A percentile compares a stretch with the other conserved stretches of the same genome.
phyloP scores from a whole-genome alignment of 164 flowering plant genomes.

The Cinnamomum micranthum region DNA sequence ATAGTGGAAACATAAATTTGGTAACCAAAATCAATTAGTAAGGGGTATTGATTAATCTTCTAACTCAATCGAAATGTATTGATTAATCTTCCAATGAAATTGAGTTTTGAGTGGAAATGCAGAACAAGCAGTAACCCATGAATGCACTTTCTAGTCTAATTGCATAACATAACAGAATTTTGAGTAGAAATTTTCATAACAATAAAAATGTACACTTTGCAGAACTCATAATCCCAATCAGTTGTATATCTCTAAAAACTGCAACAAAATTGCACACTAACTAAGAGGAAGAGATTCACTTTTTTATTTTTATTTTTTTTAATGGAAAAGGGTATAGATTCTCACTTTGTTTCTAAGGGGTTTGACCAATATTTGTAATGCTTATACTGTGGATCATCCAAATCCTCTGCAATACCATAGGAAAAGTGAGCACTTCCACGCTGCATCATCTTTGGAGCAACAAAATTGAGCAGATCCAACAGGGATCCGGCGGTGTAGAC shows the following conservation, averaged over 20 bases:
- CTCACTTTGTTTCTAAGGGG: slow-evolving; percentile 87
- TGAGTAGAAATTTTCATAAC: neutral
- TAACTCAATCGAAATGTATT: too few species aligned
- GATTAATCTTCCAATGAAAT: too few species aligned
- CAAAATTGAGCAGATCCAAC: slow-evolving; percentile 61
- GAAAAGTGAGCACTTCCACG: slow-evolving; percentile 83
- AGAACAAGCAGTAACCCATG: too few species aligned
- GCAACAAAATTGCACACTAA: neutral
- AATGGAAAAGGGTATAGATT: neutral
- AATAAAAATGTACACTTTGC: too few species aligned
- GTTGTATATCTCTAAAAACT: neutral
- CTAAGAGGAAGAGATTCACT: neutral
- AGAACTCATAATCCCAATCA: too few species aligned
- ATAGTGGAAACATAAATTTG: neutral
- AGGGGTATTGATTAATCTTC: too few species aligned
- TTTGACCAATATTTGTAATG: slow-evolving; percentile 91
- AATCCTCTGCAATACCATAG: slow-evolving; percentile 77
- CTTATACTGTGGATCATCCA: slow-evolving; percentile 70
- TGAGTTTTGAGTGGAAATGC: too few species aligned
- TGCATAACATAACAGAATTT: too few species aligned
- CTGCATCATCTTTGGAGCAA: slow-evolving; percentile 89
- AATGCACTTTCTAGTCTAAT: too few species aligned
- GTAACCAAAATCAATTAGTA: too few species aligned
- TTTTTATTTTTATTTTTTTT: too few species aligned
- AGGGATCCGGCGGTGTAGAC: slow-evolving; percentile 64